Evolutionary conservation across 2,329 filamentous ascomycete genomes (phyloP).

Genomic region (Aspergillus fructus): DNA sequence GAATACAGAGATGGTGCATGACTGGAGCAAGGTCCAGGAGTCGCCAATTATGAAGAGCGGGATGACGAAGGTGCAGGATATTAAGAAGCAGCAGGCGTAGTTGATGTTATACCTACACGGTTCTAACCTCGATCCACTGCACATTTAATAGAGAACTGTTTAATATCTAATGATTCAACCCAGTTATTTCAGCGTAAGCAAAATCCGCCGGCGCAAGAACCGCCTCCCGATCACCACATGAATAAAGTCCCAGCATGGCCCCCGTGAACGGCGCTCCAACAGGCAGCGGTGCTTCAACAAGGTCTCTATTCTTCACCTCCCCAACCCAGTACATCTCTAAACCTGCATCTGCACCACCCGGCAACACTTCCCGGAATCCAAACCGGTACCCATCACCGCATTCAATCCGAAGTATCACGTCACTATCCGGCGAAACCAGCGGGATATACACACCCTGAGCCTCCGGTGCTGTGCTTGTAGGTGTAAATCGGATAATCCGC

Average conservation of each 20-base stretch:
- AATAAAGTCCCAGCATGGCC: constrained; percentile 49
- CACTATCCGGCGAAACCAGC: constrained; percentile 1
- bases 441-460: not conserved
- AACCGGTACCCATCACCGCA: constrained; percentile 33
- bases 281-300: constrained; percentile 36
- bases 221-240: constrained; percentile 42
- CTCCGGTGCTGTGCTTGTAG: not conserved
- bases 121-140: too few relatives aligned
- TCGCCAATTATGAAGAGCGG: constrained; percentile 19
- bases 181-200: constrained; percentile 26
- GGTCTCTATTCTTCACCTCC: constrained; percentile 29
- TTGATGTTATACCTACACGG: too few relatives aligned
- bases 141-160: not conserved
- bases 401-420: constrained; percentile 29
- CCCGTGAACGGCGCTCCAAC: constrained; percentile 46
- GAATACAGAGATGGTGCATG: constrained; percentile 50
- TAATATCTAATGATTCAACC: not conserved
- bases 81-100: not conserved
- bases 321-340: constrained; percentile 26
- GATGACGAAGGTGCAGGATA: constrained; percentile 7
- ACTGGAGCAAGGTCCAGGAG: constrained; percentile 31
- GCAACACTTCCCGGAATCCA: constrained; percentile 22
- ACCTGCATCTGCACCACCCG: not conserved
- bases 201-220: constrained; percentile 46
- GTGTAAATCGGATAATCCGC: constrained; percentile 27